Percentiles rank a stretch among this genome's conserved stretches.
Evolutionary conservation across 495 filamentous ascomycete species (phyloP).

Genomic region (Parathielavia appendiculata): DNA sequence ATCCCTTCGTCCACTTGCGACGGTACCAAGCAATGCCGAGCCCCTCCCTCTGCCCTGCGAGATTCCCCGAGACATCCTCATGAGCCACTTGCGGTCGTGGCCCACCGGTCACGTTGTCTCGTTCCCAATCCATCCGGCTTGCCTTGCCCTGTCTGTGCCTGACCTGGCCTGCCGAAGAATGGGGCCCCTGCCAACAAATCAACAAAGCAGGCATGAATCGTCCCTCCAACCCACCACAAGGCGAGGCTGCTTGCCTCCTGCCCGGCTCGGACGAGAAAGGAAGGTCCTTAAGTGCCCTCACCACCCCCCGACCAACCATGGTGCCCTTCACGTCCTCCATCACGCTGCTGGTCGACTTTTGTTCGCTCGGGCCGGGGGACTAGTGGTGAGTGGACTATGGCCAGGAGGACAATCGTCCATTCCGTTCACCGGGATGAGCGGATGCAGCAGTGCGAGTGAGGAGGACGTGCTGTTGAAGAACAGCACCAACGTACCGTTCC

Average conservation of each 20-base stretch:
- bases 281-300: conserved; percentile 22
- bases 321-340: neutral
- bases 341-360: neutral
- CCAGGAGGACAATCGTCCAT: neutral
- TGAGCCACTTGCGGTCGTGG: neutral
- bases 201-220: neutral
- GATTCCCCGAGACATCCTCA: conserved; percentile 7
- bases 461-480: neutral
- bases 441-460: neutral
- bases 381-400: conserved; percentile 16
- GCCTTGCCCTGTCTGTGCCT: neutral
- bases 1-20: neutral
- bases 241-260: conserved; percentile 9
- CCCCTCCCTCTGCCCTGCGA: conserved; percentile 10
- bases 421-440: neutral
- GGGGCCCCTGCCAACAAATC: neutral
- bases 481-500: neutral
- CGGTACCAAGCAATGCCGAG: conserved; percentile 6
- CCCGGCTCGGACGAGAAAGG: conserved; percentile 27
- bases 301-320: conserved; percentile 9
- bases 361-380: neutral
- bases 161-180: neutral
- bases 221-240: neutral
- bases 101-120: conserved; percentile 8
- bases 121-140: neutral